Evolutionary conservation across 1,139 yeast genomes (phyloP).

Genomic region (Scheffersomyces segobiensis): DNA sequence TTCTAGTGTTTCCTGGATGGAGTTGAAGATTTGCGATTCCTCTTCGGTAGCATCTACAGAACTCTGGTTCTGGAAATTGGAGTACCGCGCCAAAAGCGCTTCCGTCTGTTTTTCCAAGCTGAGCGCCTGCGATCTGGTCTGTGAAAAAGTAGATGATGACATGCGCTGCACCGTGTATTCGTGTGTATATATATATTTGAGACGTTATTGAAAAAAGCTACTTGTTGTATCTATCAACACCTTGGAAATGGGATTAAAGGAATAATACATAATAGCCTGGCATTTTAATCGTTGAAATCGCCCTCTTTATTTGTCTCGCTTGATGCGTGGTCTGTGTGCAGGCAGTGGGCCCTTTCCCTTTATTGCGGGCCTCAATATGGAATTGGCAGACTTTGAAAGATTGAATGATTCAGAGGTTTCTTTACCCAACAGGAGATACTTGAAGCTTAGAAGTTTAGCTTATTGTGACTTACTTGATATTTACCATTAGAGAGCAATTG

Average conservation of each 20-base stretch:
- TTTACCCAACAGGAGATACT: not conserved
- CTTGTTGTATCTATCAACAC: not conserved
- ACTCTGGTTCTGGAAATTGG: constrained; percentile 29
- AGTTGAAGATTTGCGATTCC: constrained; percentile 60
- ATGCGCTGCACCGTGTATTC: constrained; percentile 12
- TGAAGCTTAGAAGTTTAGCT: not conserved
- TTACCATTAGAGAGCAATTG: not conserved
- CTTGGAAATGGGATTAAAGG: not conserved
- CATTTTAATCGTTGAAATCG: not conserved
- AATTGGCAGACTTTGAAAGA: not conserved
- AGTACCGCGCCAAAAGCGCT: constrained; percentile 33
- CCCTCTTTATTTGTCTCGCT: not conserved
- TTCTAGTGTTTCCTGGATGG: constrained; percentile 42
- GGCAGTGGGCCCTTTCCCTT: not conserved
- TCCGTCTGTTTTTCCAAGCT: constrained; percentile 47
- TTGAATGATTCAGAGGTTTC: not conserved
- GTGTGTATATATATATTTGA: not conserved
- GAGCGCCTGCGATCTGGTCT: constrained; percentile 40
- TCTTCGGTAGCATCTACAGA: constrained; percentile 50
- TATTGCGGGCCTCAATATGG: not conserved
- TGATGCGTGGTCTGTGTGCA: not conserved
- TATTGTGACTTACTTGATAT: not conserved
- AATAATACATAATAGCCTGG: not conserved
- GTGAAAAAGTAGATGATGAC: constrained; percentile 42
- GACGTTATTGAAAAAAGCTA: not conserved